Base-by-base conservation (phyloP, 108 stramenopile genomes). In the Thalassiosira profunda region DNA sequence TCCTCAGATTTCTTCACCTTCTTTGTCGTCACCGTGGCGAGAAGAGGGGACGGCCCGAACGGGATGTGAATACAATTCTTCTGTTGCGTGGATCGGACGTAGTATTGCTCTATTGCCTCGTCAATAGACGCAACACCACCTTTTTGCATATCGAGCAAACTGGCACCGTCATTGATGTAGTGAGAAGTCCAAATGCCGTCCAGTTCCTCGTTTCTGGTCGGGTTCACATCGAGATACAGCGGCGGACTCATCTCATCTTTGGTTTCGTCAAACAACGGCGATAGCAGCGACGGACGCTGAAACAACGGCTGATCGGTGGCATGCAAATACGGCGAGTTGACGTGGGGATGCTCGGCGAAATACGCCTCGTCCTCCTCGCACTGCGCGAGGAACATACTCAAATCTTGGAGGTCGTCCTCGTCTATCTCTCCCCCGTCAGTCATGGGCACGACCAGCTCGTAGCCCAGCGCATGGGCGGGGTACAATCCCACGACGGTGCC, bases 401-500 rank as follows among this genome's bases (percentile, higher is more conserved):
- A 34, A 18, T 58, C 14, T 5, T 58, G 18, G n/a, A 29, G 17
- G 0, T 62, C 25, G 0, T 58, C 61, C 0, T 33, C 15, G n/a
- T 4, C 18, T 49, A 24, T 28, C 5, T 63, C 18, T 12, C 26
- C 0, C 18, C 33, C 41, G 57, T 10, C 54, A 51, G 30, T 49
- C 29, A 9, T 8, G 43, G 26, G 37, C 36, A 30, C 53, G 46
- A 24, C 55, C 82, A 58, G 54, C 30, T 79, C 69, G 21, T 70
- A 68, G 10, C 85, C 85, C 17, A 83, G n/a, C 9, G 62, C 41
- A 70, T 80, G 70, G 0, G 47, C 75, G 9, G 85, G 84, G 56
- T 82, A 82, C 36, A 82, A 85, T 12, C 63, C 30, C 51, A 82
- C 38, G 1, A 85, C 67, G 2, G 77, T 73, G 45, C 84, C 84